Conservation (phyloP, 768 basidiomycete genomes). For the Sarcomyxa edulis region DNA sequence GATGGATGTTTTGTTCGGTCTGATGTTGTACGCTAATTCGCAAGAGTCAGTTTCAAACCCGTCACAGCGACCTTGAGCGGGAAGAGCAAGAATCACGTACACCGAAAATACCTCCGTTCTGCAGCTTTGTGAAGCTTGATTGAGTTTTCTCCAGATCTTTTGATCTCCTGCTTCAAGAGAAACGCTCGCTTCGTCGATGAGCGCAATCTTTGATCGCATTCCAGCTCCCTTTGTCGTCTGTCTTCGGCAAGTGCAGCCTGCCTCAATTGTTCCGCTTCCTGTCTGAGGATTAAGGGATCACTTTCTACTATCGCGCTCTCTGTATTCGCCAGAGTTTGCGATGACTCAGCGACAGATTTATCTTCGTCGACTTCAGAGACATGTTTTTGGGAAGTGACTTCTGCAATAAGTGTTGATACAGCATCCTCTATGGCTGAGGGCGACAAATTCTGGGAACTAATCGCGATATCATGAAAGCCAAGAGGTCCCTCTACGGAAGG, state of each 20-base stretch:
- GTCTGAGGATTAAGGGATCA: neutral
- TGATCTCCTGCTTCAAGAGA: slow-evolving; percentile 30
- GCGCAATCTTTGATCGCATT: too few relatives aligned
- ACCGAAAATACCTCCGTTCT: slow-evolving; percentile 37
- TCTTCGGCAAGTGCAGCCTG: slow-evolving; percentile 1
- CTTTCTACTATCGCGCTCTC: slow-evolving; percentile 2
- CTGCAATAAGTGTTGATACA: too few relatives aligned
- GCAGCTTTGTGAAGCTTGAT: slow-evolving; percentile 39
- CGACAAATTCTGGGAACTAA: too few relatives aligned
- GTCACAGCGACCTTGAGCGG: slow-evolving; percentile 2
- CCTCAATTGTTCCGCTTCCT: neutral
- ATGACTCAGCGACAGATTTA: neutral
- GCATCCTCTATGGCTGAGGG: too few relatives aligned
- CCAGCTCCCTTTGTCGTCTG: slow-evolving; percentile 1
- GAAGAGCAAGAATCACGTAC: slow-evolving; percentile 22
- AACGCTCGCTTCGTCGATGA: too few relatives aligned
- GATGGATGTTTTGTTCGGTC: too few relatives aligned
- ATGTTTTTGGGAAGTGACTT: too few relatives aligned
- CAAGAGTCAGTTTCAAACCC: slow-evolving; percentile 5
- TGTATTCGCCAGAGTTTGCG: neutral
- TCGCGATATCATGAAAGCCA: too few relatives aligned
- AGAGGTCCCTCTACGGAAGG: too few relatives aligned
- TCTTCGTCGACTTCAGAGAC: too few relatives aligned
- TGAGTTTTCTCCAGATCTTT: slow-evolving; percentile 26
- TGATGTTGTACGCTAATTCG: slow-evolving; percentile 33